phyloP scores from a whole-genome alignment of 805 yeast genomes.

The Ogataea nitratoaversa region DNA sequence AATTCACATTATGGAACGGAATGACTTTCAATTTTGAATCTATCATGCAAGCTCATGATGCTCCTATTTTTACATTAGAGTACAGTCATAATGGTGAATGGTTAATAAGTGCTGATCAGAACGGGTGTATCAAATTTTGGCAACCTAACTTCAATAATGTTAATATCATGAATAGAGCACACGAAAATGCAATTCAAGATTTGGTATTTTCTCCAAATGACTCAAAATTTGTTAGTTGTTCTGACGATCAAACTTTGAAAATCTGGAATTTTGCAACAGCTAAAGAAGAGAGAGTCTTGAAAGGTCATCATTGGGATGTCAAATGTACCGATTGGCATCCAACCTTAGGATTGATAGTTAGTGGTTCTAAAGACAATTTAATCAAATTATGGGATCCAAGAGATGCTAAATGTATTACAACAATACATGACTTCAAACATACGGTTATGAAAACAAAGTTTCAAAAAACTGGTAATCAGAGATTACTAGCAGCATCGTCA shows the following conservation, averaged over 20 bases:
- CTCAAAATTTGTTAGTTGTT: constrained; percentile 85
- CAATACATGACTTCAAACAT: constrained; percentile 89
- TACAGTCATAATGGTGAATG: constrained; percentile 92
- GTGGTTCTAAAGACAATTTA: constrained; percentile 94
- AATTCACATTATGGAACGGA: constrained; percentile 96
- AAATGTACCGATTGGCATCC: constrained; percentile 98
- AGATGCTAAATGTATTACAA: constrained; percentile 63
- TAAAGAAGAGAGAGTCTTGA: constrained; percentile 68
- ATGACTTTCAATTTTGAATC: constrained; percentile 93
- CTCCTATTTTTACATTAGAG: constrained; percentile 71
- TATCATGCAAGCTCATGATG: constrained; percentile 97
- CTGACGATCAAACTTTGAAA: constrained; percentile 87
- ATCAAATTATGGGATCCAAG: constrained; percentile 97
- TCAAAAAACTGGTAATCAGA: constrained; percentile 65
- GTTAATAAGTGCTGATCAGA: constrained; percentile 91
- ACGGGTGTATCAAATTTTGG: constrained; percentile 91
- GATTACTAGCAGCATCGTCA: constrained; percentile 79
- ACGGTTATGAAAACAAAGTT: constrained; percentile 84
- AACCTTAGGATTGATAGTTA: constrained; percentile 73
- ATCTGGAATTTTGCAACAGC: constrained; percentile 94
- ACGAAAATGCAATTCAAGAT: constrained; percentile 80
- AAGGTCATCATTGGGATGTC: constrained; percentile 99
- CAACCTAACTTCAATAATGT: constrained; percentile 97
- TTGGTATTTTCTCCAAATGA: constrained; percentile 88
- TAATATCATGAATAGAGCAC: constrained; percentile 66